Evolutionary conservation across 257 asterid species (phyloP), one percentile per base, ranked within the genome.

Genomic region (Nicotiana otophora): DNA sequence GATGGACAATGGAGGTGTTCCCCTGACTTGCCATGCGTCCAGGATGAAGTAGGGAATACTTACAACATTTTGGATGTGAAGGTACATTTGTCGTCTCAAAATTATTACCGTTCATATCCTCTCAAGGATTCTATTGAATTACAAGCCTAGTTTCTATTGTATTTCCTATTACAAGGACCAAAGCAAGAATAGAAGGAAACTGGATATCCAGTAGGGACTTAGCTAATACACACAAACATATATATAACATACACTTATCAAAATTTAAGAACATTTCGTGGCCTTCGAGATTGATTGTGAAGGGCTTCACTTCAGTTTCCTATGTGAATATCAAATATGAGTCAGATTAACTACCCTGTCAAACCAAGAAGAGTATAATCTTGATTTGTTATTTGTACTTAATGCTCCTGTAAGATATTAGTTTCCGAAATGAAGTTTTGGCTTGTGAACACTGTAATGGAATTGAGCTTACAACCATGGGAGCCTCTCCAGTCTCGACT

Each of bases 1-100:
- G 99, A 96, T 89, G 99, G 98, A 60, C 95, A 93, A 60, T 89
- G 94, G 94, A 92, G 95, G 88, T 89, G 92, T 86, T 88, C 97
- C 77, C 95, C 97, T 28, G 98, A 94, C 84, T 88, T 85, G 86
- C 94, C 95, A 10, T 92, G 95, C 90, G 91, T 89, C 58, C 93
- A 89, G 84, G 98, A 94, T 84, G 98, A 92, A 84, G 87, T 96
- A 3, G 99, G 99, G 84, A 91, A 89, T 89, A 89, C 93, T 77
- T 90, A 86, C 77, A 96, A 96, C 90, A 89, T 92, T 83, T 92
- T 96, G 83, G 98, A 96, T 86, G 88, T 96, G 92, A 92, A 96
- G 98, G 99, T 94, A 83, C 46, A 28, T 42, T 57, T 79, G 16
- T 26, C 80, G 7, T 48, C 42, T 74, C 15, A 14, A 26, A 14